Evolutionary conservation across 116 monocot genomes (phyloP).

Genomic region (Phalaenopsis hybrid): DNA sequence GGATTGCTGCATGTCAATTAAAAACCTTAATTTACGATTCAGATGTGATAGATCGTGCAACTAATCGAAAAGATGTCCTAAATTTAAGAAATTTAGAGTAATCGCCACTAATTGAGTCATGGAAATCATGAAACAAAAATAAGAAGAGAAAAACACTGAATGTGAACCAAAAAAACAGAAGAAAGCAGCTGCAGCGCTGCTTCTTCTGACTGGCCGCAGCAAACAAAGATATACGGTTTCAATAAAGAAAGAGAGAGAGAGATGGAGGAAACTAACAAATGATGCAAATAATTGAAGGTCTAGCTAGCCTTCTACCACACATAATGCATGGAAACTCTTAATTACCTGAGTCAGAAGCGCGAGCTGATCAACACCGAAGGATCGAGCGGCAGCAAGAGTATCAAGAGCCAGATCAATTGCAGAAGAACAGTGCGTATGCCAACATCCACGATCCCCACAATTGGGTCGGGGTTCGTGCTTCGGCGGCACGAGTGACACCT

Average conservation of each 20-base stretch:
- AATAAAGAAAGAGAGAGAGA: not conserved
- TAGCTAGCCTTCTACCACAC: not conserved
- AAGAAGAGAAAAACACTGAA: not conserved
- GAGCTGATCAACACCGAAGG: constrained; percentile 60
- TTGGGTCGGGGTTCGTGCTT: constrained; percentile 79
- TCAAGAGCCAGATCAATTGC: constrained; percentile 89
- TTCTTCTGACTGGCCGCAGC: not conserved
- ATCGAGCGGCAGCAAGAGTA: constrained; percentile 69
- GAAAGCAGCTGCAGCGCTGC: not conserved
- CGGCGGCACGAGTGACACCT: constrained; percentile 74
- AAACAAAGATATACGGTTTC: not conserved
- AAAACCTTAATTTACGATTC: not conserved
- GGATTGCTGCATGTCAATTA: not conserved
- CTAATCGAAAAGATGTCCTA: constrained; percentile 5
- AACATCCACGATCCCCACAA: constrained; percentile 85
- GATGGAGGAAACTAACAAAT: too few species aligned
- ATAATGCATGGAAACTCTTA: not conserved
- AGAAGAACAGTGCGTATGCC: constrained; percentile 86
- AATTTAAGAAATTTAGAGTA: not conserved
- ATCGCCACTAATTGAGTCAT: not conserved
- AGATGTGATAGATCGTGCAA: constrained; percentile 4
- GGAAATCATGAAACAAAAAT: not conserved
- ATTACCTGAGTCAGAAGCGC: constrained; percentile 28
- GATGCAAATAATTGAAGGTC: not conserved
- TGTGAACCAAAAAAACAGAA: not conserved